Base-by-base conservation (phyloP, 2,329 filamentous ascomycete species). In the Microsporum canis region DNA sequence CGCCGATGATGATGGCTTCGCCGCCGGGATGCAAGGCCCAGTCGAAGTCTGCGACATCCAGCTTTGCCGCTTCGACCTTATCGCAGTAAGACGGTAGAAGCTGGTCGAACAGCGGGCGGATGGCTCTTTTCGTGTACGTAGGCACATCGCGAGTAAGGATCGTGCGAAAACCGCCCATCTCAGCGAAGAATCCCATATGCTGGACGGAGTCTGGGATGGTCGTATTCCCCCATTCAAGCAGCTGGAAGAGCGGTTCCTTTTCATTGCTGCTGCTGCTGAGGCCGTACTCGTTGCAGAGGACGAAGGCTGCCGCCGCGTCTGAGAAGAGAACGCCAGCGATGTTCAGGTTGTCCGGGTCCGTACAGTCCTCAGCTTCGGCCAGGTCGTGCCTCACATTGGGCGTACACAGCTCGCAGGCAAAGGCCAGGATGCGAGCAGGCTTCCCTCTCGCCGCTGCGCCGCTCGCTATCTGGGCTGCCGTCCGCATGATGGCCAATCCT, bases 321-420 rank as follows among this genome's bases (percentile, higher is more conserved):
- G 55, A 57, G 55, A 57, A 57, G 23, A 57, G 27, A 6, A 33
- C 34, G 1, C 34, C 39, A 29, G 55, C 34, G 23, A 57, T 31
- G 55, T 39, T 57, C 7, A 39, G 6, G 8, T 57, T 39, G 39
- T 10, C 27, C 3, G 39, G 34, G 27, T 57, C 34, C 6, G 12
- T 53, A 5, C 49, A 53, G 12, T 53, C 7, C 8, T 53, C 49
- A 3, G 49, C 49, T 27, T 53, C 49, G 33, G 29, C 49, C 33
- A 57, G 12, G 23, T 57, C 55, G 31, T 43, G 39, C 7, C 55
- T 33, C n/a, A 57, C 31, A 39, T 57, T 57, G 8, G 34, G 34
- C 17, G 34, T 57, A 38, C 34, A 39, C 14, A 57, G 31, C 34
- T 57, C 55, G 55, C 55, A 57, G 17, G 55, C 55, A 57, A 27